Percentiles rank a stretch among this genome's conserved stretches.
These are phyloP conservation scores for Xylaria sp. DNA, from an alignment of 2,329 filamentous ascomycete species.

Conservation along the genomic window DNA sequence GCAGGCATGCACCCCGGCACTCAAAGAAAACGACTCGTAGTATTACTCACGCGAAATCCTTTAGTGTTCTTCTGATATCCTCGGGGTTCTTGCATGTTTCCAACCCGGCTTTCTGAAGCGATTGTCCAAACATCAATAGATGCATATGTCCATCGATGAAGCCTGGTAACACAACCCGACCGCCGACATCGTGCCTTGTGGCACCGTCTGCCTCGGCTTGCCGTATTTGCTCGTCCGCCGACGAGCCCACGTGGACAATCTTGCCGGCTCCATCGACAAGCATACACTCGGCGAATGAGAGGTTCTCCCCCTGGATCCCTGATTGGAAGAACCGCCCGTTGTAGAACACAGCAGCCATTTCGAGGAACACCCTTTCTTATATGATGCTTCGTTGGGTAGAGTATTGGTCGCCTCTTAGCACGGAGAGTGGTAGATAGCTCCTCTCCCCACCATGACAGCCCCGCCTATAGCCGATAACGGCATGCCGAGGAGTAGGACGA, in stretches of 20 bases:
- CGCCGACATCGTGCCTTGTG: constrained; percentile 51
- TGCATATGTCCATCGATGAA: constrained; percentile 71
- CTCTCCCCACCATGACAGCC: constrained; percentile 27
- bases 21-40: background rate
- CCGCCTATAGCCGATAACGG: constrained; percentile 37
- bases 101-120: constrained; percentile 63
- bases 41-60: constrained; percentile 53
- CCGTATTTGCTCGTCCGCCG: constrained; percentile 48
- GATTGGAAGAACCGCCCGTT: constrained; percentile 69
- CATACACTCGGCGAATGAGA: constrained; percentile 53
- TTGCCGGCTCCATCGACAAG: constrained; percentile 50
- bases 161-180: constrained; percentile 61
- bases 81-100: constrained; percentile 58
- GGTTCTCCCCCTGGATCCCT: constrained; percentile 46
- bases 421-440: constrained; percentile 8
- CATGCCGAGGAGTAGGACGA: constrained; percentile 21
- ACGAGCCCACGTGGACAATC: constrained; percentile 53
- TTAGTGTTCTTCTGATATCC: constrained; percentile 62
- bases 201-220: constrained; percentile 45
- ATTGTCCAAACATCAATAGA: constrained; percentile 65
- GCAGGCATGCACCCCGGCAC: background rate
- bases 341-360: constrained; percentile 65
- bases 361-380: background rate
- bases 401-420: background rate
- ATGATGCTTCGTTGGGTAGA: background rate